Conservation (phyloP, 73 alveolate genomes). For the Paramecium tetraurelia region DNA sequence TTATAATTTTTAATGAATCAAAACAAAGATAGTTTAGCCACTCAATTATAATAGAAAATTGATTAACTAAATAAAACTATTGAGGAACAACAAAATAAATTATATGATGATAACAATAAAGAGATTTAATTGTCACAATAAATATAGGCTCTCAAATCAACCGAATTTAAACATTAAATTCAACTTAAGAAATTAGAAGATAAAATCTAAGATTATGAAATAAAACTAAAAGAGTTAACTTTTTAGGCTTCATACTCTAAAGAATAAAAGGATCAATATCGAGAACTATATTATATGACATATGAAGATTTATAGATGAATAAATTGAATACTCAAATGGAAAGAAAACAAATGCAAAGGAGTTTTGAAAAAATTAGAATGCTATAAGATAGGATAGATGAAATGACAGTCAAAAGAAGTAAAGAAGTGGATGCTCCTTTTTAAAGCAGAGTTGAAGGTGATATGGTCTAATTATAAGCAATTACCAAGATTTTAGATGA, state of each 20-base stretch:
- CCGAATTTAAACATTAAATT: conserved; percentile 32
- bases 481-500: conserved; percentile 29
- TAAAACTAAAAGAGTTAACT: neutral
- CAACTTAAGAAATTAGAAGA: conserved; percentile 1
- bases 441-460: conserved; percentile 7
- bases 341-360: neutral
- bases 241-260: neutral
- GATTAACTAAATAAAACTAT: neutral
- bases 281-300: neutral
- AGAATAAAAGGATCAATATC: neutral
- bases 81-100: neutral
- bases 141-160: neutral
- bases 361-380: conserved; percentile 22
- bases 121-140: neutral
- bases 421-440: conserved; percentile 27
- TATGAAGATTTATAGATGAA: neutral
- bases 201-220: neutral
- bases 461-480: neutral
- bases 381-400: conserved; percentile 43
- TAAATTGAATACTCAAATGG: neutral
- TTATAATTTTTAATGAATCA: neutral
- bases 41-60: neutral
- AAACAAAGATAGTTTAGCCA: conserved; percentile 13
- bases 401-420: conserved; percentile 42
- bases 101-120: neutral